Evolutionary conservation across 805 yeast species (phyloP).

Genomic region (Cyberlindnera saturnus): DNA sequence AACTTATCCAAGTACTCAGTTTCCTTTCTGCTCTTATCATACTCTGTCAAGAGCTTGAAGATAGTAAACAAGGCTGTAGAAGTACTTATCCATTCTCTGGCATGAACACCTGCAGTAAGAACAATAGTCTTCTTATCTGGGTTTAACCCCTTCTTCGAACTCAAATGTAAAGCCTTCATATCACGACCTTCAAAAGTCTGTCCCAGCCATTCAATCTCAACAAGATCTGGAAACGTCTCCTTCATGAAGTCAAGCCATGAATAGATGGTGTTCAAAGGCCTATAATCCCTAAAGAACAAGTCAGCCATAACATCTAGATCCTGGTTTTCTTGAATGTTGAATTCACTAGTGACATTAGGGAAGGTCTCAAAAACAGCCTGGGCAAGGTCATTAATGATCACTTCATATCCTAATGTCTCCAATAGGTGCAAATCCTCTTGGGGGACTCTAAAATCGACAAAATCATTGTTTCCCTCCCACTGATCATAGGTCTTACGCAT

Average conservation of each 20-base stretch:
- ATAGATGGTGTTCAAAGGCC: slow-evolving; percentile 62
- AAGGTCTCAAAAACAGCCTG: slow-evolving; percentile 50
- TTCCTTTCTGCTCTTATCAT: slow-evolving; percentile 36
- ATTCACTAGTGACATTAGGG: slow-evolving; percentile 26
- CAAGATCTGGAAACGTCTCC: slow-evolving; percentile 56
- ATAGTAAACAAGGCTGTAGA: slow-evolving; percentile 59
- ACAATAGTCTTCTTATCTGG: slow-evolving; percentile 58
- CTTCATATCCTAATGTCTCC: slow-evolving; percentile 9
- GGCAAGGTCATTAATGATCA: slow-evolving; percentile 51
- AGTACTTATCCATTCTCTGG: slow-evolving; percentile 84
- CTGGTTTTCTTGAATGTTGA: slow-evolving; percentile 4
- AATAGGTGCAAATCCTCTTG: slow-evolving; percentile 5
- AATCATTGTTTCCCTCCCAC: slow-evolving; percentile 46
- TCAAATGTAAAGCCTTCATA: slow-evolving; percentile 59
- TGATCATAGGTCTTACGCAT: slow-evolving; percentile 22
- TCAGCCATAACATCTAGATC: slow-evolving; percentile 30
- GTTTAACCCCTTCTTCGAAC: slow-evolving; percentile 37
- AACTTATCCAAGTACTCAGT: slow-evolving; percentile 45
- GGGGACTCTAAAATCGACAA: slow-evolving; percentile 38
- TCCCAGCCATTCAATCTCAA: slow-evolving; percentile 66
- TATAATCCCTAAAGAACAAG: slow-evolving; percentile 63
- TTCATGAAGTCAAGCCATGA: slow-evolving; percentile 63
- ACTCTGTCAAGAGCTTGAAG: slow-evolving; percentile 40
- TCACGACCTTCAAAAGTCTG: slow-evolving; percentile 70
- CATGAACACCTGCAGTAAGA: slow-evolving; percentile 80